Evolutionary conservation across 495 filamentous ascomycete genomes (phyloP).

Genomic region (Talaromyces thailandensis): DNA sequence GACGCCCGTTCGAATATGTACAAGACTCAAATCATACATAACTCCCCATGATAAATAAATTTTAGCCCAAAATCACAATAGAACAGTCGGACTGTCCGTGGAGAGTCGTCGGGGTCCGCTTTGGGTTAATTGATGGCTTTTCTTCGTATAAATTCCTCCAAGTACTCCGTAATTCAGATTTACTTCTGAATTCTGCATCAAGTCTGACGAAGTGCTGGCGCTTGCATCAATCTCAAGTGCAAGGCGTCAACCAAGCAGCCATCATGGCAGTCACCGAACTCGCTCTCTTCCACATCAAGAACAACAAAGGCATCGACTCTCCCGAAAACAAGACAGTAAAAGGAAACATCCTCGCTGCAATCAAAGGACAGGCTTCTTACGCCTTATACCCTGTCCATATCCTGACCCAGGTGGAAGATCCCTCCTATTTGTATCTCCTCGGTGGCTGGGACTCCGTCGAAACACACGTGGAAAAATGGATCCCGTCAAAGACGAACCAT

Average conservation of each 20-base stretch:
- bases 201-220: no score
- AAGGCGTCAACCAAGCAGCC: not conserved
- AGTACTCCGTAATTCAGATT: not conserved
- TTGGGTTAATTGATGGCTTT: not conserved
- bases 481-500: slow-evolving; percentile 31
- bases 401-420: slow-evolving; percentile 40
- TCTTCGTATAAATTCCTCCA: not conserved
- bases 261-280: slow-evolving; percentile 46
- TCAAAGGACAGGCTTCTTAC: slow-evolving; percentile 29
- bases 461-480: slow-evolving; percentile 37
- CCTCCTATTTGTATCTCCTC: slow-evolving; percentile 33
- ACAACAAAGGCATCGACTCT: not conserved
- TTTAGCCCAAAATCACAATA: not conserved
- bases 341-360: slow-evolving; percentile 14
- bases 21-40: no score
- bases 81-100: not conserved
- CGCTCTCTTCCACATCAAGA: slow-evolving; percentile 33
- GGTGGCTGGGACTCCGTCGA: slow-evolving; percentile 42
- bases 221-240: no score
- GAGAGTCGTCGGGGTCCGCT: not conserved
- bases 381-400: slow-evolving; percentile 20
- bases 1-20: no score
- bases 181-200: not conserved
- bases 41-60: no score
- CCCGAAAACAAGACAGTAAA: slow-evolving; percentile 11